Evolutionary conservation across 352 stramenopile genomes (phyloP).

Genomic region (Aphanomyces cochlioides): DNA sequence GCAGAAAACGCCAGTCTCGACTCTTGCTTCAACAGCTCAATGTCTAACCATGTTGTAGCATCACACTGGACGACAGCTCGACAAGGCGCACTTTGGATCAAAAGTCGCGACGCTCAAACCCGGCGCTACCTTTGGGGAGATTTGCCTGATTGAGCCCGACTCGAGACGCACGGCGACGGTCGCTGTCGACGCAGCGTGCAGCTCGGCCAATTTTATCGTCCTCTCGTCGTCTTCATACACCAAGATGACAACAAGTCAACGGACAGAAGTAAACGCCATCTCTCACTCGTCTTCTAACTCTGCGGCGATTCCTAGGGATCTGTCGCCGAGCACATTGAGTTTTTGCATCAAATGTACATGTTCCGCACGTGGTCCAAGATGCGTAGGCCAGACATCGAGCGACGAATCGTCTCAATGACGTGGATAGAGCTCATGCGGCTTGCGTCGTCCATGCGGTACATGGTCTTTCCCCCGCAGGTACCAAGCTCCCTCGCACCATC

Average conservation of each 20-base stretch:
- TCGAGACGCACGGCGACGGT: constrained; percentile 80
- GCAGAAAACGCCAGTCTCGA: not conserved
- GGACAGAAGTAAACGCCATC: constrained; percentile 45
- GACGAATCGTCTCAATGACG: not conserved
- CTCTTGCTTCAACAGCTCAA: not conserved
- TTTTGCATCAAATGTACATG: constrained; percentile 72
- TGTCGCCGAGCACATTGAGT: constrained; percentile 81
- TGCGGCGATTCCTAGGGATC: constrained; percentile 41
- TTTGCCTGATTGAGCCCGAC: constrained; percentile 81
- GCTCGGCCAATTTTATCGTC: constrained; percentile 81
- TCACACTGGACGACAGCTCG: constrained; percentile 31
- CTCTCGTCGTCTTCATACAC: constrained; percentile 76
- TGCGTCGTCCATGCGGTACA: constrained; percentile 49
- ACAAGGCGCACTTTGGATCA: constrained; percentile 25
- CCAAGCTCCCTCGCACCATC: not conserved
- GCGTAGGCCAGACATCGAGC: constrained; percentile 43
- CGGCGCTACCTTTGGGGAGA: constrained; percentile 75
- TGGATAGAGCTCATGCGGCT: constrained; percentile 74
- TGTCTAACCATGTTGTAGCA: not conserved
- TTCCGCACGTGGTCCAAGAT: constrained; percentile 82
- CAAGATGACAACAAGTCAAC: constrained; percentile 75
- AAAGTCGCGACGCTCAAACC: constrained; percentile 74
- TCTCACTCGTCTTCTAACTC: constrained; percentile 1
- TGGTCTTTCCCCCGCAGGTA: constrained; percentile 30
- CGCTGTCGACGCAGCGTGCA: constrained; percentile 59